Base-by-base conservation (phyloP, 768 basidiomycete genomes). In the Trametes punicea region DNA sequence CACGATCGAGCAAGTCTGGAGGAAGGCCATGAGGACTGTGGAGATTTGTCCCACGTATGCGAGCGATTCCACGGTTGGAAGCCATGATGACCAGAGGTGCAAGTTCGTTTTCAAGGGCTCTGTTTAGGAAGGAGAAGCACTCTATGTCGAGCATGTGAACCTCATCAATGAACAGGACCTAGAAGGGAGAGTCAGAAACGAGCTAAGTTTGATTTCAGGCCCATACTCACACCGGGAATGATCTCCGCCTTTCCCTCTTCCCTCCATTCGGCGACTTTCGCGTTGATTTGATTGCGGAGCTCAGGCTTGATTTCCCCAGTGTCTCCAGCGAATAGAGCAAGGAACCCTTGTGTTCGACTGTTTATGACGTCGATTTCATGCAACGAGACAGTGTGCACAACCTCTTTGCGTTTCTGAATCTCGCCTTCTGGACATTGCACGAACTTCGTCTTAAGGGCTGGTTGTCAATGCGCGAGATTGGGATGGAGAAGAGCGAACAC, bases 131-230 rank as follows among this genome's bases (percentile, higher is more conserved):
- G 6, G 95, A 97, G 78, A 98, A 98, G 69, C 96, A 98, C 70
- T 98, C 96, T 60, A 99, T 98, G 71, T 99, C 96, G 62, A 99
- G 85, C 96, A 99, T 99, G 78, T 98, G 96, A 11, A 98, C 96
- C 74, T 98, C 96, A 72, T 98, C 96, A 64, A 98, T 97, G 77
- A 98, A 98, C 11, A 97, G 77, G n/a, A 97, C 92, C 92, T 95
- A 64, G 11, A 36, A 18, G 27, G 39, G 9, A 11, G 21, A 30
- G 10, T 40, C 34, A 52, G 29, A 6, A 18, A 16, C 16, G 34
- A 20, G 13, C 21, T 18, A 7, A 16, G 40, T 2, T 6, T 16
- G n/a, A 31, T 36, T 3, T 20, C 10, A 13, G 8, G 18, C 13
- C 20, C 29, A 57, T 38, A 81, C 84, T 46, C 67, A 96, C 96